These are phyloP conservation scores for Kuraishia hungarica DNA, from an alignment of 805 yeast species.

Conservation along the genomic window DNA sequence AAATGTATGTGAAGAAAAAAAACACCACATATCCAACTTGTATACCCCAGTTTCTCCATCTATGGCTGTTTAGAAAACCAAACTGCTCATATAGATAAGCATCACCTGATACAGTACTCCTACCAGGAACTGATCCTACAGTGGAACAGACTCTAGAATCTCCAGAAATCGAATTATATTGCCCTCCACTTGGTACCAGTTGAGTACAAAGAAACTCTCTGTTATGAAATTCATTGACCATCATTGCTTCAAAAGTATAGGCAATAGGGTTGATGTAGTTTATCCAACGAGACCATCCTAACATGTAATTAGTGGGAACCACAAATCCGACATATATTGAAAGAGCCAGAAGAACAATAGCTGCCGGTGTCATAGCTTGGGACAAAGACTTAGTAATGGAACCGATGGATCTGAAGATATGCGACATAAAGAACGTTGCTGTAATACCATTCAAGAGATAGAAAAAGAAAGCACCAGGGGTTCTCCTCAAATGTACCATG, in stretches of 20 bases:
- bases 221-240: slow-evolving; percentile 36
- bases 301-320: slow-evolving; percentile 35
- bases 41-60: slow-evolving; percentile 61
- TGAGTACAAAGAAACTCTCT: slow-evolving; percentile 27
- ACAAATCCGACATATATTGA: slow-evolving; percentile 38
- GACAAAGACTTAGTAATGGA: slow-evolving; percentile 24
- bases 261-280: slow-evolving; percentile 35
- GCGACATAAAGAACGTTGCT: slow-evolving; percentile 48
- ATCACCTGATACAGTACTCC: slow-evolving; percentile 40
- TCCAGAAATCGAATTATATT: slow-evolving; percentile 16
- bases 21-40: slow-evolving; percentile 36
- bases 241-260: slow-evolving; percentile 35
- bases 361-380: slow-evolving; percentile 35
- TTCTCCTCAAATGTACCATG: slow-evolving; percentile 42
- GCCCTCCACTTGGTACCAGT: slow-evolving; percentile 36
- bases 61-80: slow-evolving; percentile 33
- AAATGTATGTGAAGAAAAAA: slow-evolving; percentile 38
- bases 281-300: slow-evolving; percentile 44
- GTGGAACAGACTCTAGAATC: slow-evolving; percentile 36
- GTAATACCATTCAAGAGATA: slow-evolving; percentile 33
- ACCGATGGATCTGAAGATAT: slow-evolving; percentile 35
- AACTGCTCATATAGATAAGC: slow-evolving; percentile 35
- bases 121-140: slow-evolving; percentile 50
- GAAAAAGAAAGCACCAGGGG: slow-evolving; percentile 48
- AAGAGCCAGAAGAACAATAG: slow-evolving; percentile 29